phyloP scores from a whole-genome alignment of 2,329 filamentous ascomycete species.

The Calycina herbarum region DNA sequence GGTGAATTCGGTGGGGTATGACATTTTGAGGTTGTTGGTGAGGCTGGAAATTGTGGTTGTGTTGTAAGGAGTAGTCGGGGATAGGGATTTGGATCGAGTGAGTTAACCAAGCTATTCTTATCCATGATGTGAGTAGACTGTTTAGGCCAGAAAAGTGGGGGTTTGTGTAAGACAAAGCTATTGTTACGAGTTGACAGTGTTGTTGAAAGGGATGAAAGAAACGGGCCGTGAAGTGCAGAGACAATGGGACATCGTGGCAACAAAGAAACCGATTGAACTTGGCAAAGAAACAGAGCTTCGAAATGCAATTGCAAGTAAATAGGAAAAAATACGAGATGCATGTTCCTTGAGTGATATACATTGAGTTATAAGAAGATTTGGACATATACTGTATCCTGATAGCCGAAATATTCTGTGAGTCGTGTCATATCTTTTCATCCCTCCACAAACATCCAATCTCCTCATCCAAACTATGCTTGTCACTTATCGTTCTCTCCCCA shows the following conservation, averaged over 20 bases:
- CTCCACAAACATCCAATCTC: conserved; percentile 10
- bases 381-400: no score
- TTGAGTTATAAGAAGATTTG: no score
- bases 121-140: background rate
- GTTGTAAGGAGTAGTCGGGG: background rate
- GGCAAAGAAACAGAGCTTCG: no score
- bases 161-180: background rate
- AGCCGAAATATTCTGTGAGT: no score
- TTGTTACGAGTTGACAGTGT: background rate
- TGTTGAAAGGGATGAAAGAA: background rate
- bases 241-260: no score
- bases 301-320: no score
- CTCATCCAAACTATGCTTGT: conserved; percentile 9
- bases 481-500: conserved; percentile 66
- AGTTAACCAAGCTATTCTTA: background rate
- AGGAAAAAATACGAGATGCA: no score
- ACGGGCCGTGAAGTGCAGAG: no score
- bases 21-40: background rate
- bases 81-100: background rate
- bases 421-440: no score
- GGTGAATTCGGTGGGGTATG: background rate
- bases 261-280: no score
- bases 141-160: background rate
- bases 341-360: no score
- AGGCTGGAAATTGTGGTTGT: background rate